Base-by-base conservation (phyloP, 352 stramenopile genomes). In the Phytophthora sp. region DNA sequence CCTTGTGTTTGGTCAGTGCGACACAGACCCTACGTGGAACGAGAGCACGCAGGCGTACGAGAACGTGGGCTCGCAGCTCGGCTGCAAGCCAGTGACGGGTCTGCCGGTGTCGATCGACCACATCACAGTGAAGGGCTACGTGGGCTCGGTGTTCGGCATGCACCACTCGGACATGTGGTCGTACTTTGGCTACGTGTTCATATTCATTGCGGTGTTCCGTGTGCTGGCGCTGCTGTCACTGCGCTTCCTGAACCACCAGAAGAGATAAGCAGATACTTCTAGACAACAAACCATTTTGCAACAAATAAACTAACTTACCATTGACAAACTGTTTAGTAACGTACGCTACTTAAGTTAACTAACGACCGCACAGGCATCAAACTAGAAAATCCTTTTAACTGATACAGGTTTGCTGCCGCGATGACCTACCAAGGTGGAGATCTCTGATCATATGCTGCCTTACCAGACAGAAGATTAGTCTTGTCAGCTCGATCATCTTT, bases 231-330 rank as follows among this genome's bases (percentile, higher is more conserved):
- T 75, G 15, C 35, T 82, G 34, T 64, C 54, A 13, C 60, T 82
- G 54, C 58, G 69, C 20, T 74, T 57, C 35, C 26, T 75, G 17
- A 74, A 72, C 52, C 65, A 74, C 42, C 69, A 77, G 62, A 74
- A 70, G 60, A 30, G 59, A 27, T 74, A 69, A 34, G 13, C 9
- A 34, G 30, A 34, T 34, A 34, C 10, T 34, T 34, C 30, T 7
- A 34, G 2, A 34, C 30, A 4, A 12, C 13, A 12, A 34, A 15
- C 9, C 30, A 34, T 34, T 34, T 15, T 34, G 9, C 30, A 8
- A 34, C 3, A 51, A 38, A 34, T 15, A 34, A 4, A 34, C 10
- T 12, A 34, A 4, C 30, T 34, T 12, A 38, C 13, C 2, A 38
- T 38, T 38, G 32, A 34, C 30, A 34, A 34, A 34, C 10, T 8